Evolutionary conservation across 2,329 filamentous ascomycete species (phyloP).

Genomic region (Microcyclospora tardicrescens): DNA sequence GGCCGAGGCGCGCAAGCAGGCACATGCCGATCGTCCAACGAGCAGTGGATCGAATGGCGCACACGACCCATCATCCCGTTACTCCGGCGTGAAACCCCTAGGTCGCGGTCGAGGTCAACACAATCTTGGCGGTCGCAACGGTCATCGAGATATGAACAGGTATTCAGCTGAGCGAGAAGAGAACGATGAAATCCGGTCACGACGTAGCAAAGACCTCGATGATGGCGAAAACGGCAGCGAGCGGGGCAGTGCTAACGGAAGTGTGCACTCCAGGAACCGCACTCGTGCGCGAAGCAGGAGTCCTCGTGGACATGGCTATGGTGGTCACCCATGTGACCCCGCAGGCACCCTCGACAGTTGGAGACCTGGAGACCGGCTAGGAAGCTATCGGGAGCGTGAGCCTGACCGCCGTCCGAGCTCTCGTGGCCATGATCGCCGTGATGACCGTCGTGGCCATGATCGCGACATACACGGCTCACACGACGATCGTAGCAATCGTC

Average conservation of each 20-base stretch:
- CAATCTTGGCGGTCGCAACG: too few relatives aligned
- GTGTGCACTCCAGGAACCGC: slow-evolving; percentile 18
- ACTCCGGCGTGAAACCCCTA: too few relatives aligned
- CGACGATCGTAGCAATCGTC: slow-evolving; percentile 27
- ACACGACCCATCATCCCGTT: too few relatives aligned
- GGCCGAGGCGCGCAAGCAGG: too few relatives aligned
- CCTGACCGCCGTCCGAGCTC: slow-evolving; percentile 41
- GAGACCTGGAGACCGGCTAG: slow-evolving; percentile 2
- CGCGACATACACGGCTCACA: slow-evolving; percentile 34
- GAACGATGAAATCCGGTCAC: slow-evolving; percentile 22
- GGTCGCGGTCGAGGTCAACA: too few relatives aligned
- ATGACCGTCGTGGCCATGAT: slow-evolving; percentile 42
- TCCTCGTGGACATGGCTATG: slow-evolving; percentile 8
- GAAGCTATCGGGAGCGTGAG: background rate
- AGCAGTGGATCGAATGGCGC: too few relatives aligned
- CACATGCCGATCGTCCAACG: too few relatives aligned
- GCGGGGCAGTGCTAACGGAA: slow-evolving; percentile 26
- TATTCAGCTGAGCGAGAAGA: slow-evolving; percentile 22
- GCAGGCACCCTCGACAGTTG: slow-evolving; percentile 9
- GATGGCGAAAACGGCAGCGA: slow-evolving; percentile 25
- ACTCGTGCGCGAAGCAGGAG: slow-evolving; percentile 13
- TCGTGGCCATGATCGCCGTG: slow-evolving; percentile 43
- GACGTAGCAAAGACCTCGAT: slow-evolving; percentile 16
- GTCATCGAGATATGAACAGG: too few relatives aligned
- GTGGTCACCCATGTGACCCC: slow-evolving; percentile 7